Evolutionary conservation across 148 eudicot genomes (phyloP), one percentile per base, ranked within the genome.

Genomic region (Cornus kousa): DNA sequence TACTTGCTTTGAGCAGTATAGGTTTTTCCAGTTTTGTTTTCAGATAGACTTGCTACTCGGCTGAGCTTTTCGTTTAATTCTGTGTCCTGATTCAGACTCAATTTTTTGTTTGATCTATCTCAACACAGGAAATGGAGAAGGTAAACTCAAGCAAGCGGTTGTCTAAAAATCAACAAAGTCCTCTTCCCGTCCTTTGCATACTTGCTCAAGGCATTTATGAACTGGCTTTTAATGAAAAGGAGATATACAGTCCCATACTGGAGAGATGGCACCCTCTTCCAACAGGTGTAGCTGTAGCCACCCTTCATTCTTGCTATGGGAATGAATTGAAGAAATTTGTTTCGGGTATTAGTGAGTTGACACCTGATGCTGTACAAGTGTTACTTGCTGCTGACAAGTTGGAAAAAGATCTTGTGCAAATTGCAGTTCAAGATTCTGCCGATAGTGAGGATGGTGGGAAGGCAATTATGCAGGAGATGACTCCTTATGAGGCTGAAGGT

Each of bases 391-490:
- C 99, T n/a, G 97, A 96, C 82, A 91, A 85, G 74, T 79, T 96
- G 85, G 99, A 96, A 86, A 93, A 89, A 79, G 90, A 91, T 83
- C 92, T 96, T 9, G 98, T 96, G 60, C 92, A 90, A 70, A 91
- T 92, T 85, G 99, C 97, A 37, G 97, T 96, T 59, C 94, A 90
- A 78, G 98, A 93, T 88, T 88, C 99, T 9, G 97, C 83, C 68
- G 97, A 96, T 75, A 96, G 99, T 79, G 98, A 93, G 76, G 99
- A 96, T 83, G 98, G 99, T 50, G 99, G 99, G 68, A 96, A 88
- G 85, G 89, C 89, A 75, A 84, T 91, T 76, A 92, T 96, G 68
- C 94, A 83, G 81, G 99, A 96, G 87, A 93, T 96, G 95, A 77
- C 89, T 75, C 99, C 98, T 82, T 96, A 90, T 68, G 99, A 90